Base-by-base conservation (phyloP, 2,329 filamentous ascomycete species). In the Penicillium aurantiogriseum region DNA sequence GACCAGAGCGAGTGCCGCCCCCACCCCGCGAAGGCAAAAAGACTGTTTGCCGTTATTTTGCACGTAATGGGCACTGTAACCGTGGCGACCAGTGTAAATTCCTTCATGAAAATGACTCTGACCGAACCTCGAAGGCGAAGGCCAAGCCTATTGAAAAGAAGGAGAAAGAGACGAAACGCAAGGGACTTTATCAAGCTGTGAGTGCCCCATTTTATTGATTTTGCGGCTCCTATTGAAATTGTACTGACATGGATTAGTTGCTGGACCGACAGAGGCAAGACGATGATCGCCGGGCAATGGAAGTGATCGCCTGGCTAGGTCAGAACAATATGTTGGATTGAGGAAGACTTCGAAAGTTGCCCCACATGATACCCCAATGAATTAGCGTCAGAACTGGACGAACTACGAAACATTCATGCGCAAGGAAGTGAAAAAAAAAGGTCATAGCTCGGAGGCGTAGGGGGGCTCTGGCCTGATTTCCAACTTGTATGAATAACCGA, bases 121-220 rank as follows among this genome's bases (percentile, higher is more conserved):
- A 74, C 50, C 63, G 65, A 54, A 63, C 51, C 36, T 56, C 56
- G 17, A 73, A 73, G 59, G 15, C 62, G 17, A 72, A 73, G 57
- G 10, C 62, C n/a, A 70, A 70, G 57, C 56, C 61, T n/a, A 31
- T 29, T 9, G 54, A 60, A 31, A 44, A 39, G 51, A 69, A 69
- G 59, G 67, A 66, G 56, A 68, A 67, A 57, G 68, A 51, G 29
- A 31, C 27, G 11, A 51, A 61, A 59, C 67, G 76, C 57, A 77
- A 79, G 63, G 74, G 77, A 31, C 67, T 81, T 50, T 74, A 75
- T 52, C 75, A 80, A 59, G 70, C 75, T 56, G 77, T 79, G 61
- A 67, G 75, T 71, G 39, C 36, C 6, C 50, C 25, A 27, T 29
- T 29, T 31, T 39, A 27, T 39, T 25, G 19, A 13, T 27, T 44